Evolutionary conservation across 768 basidiomycete species (phyloP).

Genomic region (Amanita polypyramis): DNA sequence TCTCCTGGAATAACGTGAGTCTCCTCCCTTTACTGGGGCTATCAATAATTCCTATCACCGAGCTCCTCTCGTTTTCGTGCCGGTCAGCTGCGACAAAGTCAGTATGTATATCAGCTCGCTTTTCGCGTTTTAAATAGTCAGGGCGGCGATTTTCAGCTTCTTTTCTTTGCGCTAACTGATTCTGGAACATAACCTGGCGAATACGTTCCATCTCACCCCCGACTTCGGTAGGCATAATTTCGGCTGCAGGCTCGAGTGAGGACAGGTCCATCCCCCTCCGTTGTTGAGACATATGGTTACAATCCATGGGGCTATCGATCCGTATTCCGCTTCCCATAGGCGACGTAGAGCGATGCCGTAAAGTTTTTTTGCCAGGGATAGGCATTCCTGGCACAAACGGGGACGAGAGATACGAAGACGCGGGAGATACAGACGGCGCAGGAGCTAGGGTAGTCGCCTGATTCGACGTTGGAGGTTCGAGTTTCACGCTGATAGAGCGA

Average conservation of each 20-base stretch:
- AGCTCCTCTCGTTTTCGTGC: conserved; percentile 18
- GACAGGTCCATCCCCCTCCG: conserved; percentile 12
- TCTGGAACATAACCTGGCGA: conserved; percentile 40
- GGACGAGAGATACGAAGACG: conserved; percentile 29
- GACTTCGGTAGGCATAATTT: conserved; percentile 14
- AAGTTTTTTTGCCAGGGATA: conserved; percentile 15
- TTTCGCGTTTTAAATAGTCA: conserved; percentile 58
- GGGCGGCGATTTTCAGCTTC: conserved; percentile 57
- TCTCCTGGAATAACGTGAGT: conserved; percentile 70
- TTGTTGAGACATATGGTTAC: neutral
- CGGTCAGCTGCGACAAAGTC: conserved; percentile 24
- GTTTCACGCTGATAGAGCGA: conserved; percentile 12
- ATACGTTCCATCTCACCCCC: conserved; percentile 56
- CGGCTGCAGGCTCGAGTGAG: conserved; percentile 13
- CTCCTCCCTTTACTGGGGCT: conserved; percentile 66
- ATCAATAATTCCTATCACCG: conserved; percentile 50
- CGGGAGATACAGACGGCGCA: conserved; percentile 21
- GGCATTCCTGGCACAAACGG: conserved; percentile 34
- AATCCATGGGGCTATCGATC: conserved; percentile 8
- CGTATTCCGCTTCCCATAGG: neutral
- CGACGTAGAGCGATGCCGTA: conserved; percentile 1
- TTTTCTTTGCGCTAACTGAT: conserved; percentile 34
- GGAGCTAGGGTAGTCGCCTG: conserved; percentile 13
- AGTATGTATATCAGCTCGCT: conserved; percentile 33
- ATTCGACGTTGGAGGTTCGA: conserved; percentile 11